Percentiles rank a stretch among this genome's conserved stretches.
Evolutionary conservation across 2,329 filamentous ascomycete genomes (phyloP).

Genomic region (Coniochaeta sp.): DNA sequence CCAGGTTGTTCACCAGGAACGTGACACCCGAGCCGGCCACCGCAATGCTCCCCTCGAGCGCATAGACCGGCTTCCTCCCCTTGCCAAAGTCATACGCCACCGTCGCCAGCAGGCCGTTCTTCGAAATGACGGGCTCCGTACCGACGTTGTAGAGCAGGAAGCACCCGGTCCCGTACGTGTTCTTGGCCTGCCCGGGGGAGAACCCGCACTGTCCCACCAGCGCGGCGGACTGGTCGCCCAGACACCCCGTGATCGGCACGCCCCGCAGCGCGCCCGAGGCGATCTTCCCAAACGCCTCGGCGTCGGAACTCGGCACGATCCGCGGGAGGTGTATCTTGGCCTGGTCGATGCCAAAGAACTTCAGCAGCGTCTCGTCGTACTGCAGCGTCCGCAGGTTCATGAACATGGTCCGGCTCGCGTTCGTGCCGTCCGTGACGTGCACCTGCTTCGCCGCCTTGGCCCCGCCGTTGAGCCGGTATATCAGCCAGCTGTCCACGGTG

Average conservation of each 20-base stretch:
- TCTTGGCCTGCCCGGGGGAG: slow-evolving; percentile 75
- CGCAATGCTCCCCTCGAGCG: slow-evolving; percentile 76
- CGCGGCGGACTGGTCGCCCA: slow-evolving; percentile 82
- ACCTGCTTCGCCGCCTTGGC: slow-evolving; percentile 49
- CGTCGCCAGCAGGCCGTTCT: slow-evolving; percentile 75
- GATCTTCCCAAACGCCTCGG: slow-evolving; percentile 64
- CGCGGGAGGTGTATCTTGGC: slow-evolving; percentile 70
- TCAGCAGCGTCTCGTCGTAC: slow-evolving; percentile 70
- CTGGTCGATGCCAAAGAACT: slow-evolving; percentile 67
- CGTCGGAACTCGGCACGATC: slow-evolving; percentile 74
- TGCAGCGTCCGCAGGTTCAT: slow-evolving; percentile 77
- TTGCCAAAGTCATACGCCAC: slow-evolving; percentile 76
- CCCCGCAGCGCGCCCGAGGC: slow-evolving; percentile 60
- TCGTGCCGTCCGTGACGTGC: slow-evolving; percentile 79
- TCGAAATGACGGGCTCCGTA: slow-evolving; percentile 76
- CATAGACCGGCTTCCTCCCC: slow-evolving; percentile 58
- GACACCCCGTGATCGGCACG: slow-evolving; percentile 69
- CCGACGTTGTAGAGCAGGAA: slow-evolving; percentile 89
- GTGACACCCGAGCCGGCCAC: slow-evolving; percentile 77
- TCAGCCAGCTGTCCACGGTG: slow-evolving; percentile 82
- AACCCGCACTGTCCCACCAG: slow-evolving; percentile 84
- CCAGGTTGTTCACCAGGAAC: slow-evolving; percentile 59
- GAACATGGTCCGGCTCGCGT: slow-evolving; percentile 89
- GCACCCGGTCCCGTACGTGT: slow-evolving; percentile 85
- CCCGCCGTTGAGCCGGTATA: slow-evolving; percentile 77